Conservation (phyloP, 164 flowering plant genomes). For the Vitis rupestris region DNA sequence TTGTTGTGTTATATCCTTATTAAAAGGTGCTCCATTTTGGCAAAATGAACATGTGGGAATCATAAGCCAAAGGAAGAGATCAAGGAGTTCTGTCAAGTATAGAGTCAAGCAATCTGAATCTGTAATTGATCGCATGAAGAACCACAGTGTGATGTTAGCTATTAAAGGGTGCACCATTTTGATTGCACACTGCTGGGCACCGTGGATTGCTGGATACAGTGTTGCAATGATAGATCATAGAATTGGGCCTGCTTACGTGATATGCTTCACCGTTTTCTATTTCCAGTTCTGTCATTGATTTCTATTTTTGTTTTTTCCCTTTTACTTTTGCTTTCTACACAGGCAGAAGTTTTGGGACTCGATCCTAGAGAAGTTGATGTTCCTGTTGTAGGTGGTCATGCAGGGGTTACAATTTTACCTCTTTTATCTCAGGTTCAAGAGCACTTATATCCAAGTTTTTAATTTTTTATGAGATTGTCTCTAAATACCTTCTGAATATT, state of each 20-base stretch:
- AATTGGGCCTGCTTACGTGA: background rate
- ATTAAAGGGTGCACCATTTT: background rate
- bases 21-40: no score
- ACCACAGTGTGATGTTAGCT: background rate
- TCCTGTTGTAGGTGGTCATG: constrained; percentile 64
- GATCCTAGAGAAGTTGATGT: constrained; percentile 54
- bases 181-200: background rate
- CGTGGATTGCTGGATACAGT: background rate
- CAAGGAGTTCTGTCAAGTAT: no score
- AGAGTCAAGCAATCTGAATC: background rate
- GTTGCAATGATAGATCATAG: background rate
- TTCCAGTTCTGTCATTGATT: background rate
- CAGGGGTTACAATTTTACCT: constrained; percentile 58
- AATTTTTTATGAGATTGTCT: background rate
- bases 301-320: background rate
- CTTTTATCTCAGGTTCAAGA: constrained; percentile 50
- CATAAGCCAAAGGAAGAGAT: no score
- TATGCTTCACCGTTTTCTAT: background rate
- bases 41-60: no score
- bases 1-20: no score
- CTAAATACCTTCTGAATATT: background rate
- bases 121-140: background rate
- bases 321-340: constrained; percentile 2
- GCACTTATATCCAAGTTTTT: background rate
- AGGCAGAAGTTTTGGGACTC: constrained; percentile 64